phyloP scores from a whole-genome alignment of 1,284 basidiomycete genomes.

The Malassezia cuniculi region DNA sequence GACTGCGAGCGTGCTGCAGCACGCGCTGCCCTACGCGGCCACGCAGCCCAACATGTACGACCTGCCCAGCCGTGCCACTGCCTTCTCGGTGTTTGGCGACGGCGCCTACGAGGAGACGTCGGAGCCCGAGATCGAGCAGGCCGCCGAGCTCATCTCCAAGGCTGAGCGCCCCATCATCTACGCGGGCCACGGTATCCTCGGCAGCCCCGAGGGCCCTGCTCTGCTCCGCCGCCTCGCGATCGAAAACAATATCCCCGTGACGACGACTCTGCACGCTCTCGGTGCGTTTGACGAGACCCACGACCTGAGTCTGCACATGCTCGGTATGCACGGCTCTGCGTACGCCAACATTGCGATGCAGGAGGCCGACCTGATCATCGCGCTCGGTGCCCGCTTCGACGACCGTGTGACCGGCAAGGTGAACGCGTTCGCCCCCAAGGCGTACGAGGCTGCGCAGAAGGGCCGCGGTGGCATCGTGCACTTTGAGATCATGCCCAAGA shows the following conservation, averaged over 20 bases:
- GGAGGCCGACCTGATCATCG: slow-evolving; percentile 90
- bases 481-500: slow-evolving; percentile 97
- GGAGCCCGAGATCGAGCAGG: slow-evolving; percentile 61
- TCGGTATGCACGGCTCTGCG: slow-evolving; percentile 95
- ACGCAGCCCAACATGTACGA: slow-evolving; percentile 63
- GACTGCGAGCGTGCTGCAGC: slow-evolving; percentile 77
- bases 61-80: slow-evolving; percentile 38
- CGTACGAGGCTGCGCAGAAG: slow-evolving; percentile 68
- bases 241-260: slow-evolving; percentile 86
- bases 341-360: slow-evolving; percentile 98
- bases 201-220: slow-evolving; percentile 66
- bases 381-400: slow-evolving; percentile 88
- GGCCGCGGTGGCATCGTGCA: slow-evolving; percentile 93
- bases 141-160: slow-evolving; percentile 78
- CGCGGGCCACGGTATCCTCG: slow-evolving; percentile 80
- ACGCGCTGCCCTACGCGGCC: slow-evolving; percentile 71
- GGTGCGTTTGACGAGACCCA: slow-evolving; percentile 87
- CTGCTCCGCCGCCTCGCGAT: slow-evolving; percentile 69
- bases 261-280: slow-evolving; percentile 87
- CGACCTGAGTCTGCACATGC: slow-evolving; percentile 76
- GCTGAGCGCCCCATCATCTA: slow-evolving; percentile 86
- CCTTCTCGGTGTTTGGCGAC: slow-evolving; percentile 11
- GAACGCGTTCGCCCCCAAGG: slow-evolving; percentile 78
- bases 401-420: slow-evolving; percentile 94
- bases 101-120: too few relatives aligned